Evolutionary conservation across 169 alveolate species (phyloP).

Genomic region (Plasmodium inui): DNA sequence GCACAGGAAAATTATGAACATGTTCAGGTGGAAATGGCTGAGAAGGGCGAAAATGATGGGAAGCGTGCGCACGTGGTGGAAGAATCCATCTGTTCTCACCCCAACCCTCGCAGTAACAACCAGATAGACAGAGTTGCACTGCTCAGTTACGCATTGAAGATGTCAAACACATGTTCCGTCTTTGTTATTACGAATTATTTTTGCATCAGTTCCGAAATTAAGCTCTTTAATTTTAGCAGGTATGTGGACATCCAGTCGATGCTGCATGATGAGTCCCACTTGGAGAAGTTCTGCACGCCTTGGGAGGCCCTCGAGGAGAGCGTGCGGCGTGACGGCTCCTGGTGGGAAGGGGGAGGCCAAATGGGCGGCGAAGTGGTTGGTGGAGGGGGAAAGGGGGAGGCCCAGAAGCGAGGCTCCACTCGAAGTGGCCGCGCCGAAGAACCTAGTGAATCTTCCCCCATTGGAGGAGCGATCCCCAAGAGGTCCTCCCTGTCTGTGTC

Average conservation of each 20-base stretch:
- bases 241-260: conserved; percentile 32
- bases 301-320: not conserved
- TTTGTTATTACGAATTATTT: conserved; percentile 34
- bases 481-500: not conserved
- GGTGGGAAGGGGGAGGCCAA: not conserved
- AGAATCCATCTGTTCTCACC: not conserved
- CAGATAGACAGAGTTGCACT: not conserved
- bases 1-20: not conserved
- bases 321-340: not conserved
- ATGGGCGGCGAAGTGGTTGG: too few species aligned
- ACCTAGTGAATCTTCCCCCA: not conserved
- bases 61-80: not conserved
- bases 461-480: not conserved
- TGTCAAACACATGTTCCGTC: conserved; percentile 40
- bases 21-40: not conserved
- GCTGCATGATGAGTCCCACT: conserved; percentile 18
- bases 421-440: not conserved
- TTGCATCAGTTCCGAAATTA: conserved; percentile 32
- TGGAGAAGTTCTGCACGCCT: not conserved
- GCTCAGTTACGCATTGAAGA: conserved; percentile 9
- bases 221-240: conserved; percentile 51
- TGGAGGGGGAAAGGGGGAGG: not conserved
- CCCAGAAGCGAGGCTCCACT: too few species aligned
- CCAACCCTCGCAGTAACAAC: not conserved
- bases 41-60: too few species aligned